Evolutionary conservation across 768 basidiomycete genomes (phyloP).

Genomic region (Suillus subalutaceus): DNA sequence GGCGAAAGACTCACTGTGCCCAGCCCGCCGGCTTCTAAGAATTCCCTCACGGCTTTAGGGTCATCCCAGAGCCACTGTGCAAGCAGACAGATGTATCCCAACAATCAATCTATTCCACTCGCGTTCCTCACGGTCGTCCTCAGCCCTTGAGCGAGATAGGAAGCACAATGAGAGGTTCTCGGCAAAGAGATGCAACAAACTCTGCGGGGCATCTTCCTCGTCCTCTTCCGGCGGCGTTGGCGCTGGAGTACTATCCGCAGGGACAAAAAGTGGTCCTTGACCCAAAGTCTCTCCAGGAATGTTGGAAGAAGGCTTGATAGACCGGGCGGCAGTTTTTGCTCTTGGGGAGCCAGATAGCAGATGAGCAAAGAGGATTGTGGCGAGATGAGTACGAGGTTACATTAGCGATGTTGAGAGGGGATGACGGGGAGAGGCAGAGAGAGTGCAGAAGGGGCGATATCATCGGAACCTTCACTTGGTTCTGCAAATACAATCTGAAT

Average conservation of each 20-base stretch:
- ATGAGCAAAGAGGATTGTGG: slow-evolving; percentile 79
- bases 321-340: slow-evolving; percentile 64
- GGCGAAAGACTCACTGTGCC: slow-evolving; percentile 69
- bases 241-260: slow-evolving; percentile 61
- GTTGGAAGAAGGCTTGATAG: slow-evolving; percentile 56
- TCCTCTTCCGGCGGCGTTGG: slow-evolving; percentile 41
- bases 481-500: slow-evolving; percentile 14
- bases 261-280: slow-evolving; percentile 67
- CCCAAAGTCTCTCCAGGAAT: slow-evolving; percentile 32
- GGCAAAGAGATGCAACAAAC: slow-evolving; percentile 79
- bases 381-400: slow-evolving; percentile 72
- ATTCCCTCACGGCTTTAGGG: slow-evolving; percentile 82
- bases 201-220: slow-evolving; percentile 68
- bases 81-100: slow-evolving; percentile 80
- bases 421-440: slow-evolving; percentile 63
- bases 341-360: slow-evolving; percentile 70
- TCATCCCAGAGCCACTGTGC: slow-evolving; percentile 98
- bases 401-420: slow-evolving; percentile 57
- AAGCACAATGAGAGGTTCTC: slow-evolving; percentile 91
- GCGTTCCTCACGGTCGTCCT: slow-evolving; percentile 68
- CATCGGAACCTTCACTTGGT: slow-evolving; percentile 42
- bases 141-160: slow-evolving; percentile 60
- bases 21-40: slow-evolving; percentile 87
- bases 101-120: slow-evolving; percentile 93
- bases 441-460: slow-evolving; percentile 71